phyloP scores from a whole-genome alignment of 2,329 filamentous ascomycete species.

The Calonectria montana region DNA sequence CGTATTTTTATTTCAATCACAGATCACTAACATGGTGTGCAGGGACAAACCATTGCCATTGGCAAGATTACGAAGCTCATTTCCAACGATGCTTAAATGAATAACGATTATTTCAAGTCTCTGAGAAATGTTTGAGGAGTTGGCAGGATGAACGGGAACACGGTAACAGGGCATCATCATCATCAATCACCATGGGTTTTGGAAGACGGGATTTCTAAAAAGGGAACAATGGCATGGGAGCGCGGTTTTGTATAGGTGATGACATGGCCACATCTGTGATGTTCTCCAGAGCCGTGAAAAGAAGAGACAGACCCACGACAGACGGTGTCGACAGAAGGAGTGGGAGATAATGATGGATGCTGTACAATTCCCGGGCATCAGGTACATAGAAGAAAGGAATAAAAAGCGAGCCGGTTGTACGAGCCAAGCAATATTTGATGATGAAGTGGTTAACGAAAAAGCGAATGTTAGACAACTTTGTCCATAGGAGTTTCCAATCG shows the following conservation, averaged over 20 bases:
- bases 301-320: slow-evolving; percentile 19
- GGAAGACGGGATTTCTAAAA: slow-evolving; percentile 14
- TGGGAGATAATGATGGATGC: slow-evolving; percentile 35
- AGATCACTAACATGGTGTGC: slow-evolving; percentile 42
- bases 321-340: slow-evolving; percentile 11
- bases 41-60: slow-evolving; percentile 99
- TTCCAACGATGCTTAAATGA: slow-evolving; percentile 49
- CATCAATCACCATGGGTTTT: slow-evolving; percentile 29
- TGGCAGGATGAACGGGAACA: slow-evolving; percentile 24
- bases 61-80: slow-evolving; percentile 97
- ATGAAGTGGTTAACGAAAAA: background rate
- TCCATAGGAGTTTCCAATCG: background rate
- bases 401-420: slow-evolving; percentile 29
- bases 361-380: slow-evolving; percentile 30
- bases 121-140: slow-evolving; percentile 22
- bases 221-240: slow-evolving; percentile 14
- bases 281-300: slow-evolving; percentile 24
- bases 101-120: slow-evolving; percentile 29
- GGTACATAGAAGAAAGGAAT: slow-evolving; percentile 34
- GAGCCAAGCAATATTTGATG: background rate
- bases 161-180: slow-evolving; percentile 24
- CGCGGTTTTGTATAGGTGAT: slow-evolving; percentile 36
- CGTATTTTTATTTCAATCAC: slow-evolving; percentile 24
- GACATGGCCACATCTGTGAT: slow-evolving; percentile 28
- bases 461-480: background rate